Evolutionary conservation across 2,329 filamentous ascomycete genomes (phyloP).

Genomic region (Neurospora sp.): DNA sequence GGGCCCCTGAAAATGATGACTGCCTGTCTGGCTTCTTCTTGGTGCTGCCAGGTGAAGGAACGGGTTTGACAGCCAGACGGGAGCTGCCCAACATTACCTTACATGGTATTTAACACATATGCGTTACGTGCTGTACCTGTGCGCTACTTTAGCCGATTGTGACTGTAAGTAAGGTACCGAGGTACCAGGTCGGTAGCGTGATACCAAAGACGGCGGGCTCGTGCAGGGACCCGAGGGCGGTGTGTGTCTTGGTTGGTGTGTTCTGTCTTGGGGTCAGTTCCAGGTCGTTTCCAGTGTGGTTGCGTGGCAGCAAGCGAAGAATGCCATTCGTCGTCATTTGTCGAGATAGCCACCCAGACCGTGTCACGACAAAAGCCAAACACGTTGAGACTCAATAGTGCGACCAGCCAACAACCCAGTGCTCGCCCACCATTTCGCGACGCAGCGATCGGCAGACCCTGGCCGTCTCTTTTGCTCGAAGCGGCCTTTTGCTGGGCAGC

Average conservation of each 20-base stretch:
- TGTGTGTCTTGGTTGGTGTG: conserved; percentile 5
- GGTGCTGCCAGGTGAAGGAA: neutral
- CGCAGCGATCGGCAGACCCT: conserved; percentile 7
- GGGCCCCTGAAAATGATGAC: neutral
- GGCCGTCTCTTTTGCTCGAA: conserved; percentile 3
- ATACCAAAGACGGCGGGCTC: neutral
- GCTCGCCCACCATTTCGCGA: conserved; percentile 7
- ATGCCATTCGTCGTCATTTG: conserved; percentile 17
- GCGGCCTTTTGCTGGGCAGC: neutral
- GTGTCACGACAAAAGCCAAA: conserved; percentile 5
- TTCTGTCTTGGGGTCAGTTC: neutral
- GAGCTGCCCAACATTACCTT: neutral
- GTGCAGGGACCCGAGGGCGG: conserved; percentile 4
- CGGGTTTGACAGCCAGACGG: neutral
- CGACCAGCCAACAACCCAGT: conserved; percentile 11
- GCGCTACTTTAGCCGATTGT: neutral
- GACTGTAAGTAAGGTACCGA: neutral
- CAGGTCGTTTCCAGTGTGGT: conserved; percentile 3
- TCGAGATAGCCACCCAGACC: conserved; percentile 5
- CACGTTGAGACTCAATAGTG: conserved; percentile 5
- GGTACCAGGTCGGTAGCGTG: neutral
- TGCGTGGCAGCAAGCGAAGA: conserved; percentile 10
- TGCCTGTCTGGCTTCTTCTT: neutral
- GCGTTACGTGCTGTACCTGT: neutral
- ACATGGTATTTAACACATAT: neutral